These are phyloP conservation scores for Lasiosphaeriaceae sp. DNA, from an alignment of 495 filamentous ascomycete genomes.

Conservation along the genomic window DNA sequence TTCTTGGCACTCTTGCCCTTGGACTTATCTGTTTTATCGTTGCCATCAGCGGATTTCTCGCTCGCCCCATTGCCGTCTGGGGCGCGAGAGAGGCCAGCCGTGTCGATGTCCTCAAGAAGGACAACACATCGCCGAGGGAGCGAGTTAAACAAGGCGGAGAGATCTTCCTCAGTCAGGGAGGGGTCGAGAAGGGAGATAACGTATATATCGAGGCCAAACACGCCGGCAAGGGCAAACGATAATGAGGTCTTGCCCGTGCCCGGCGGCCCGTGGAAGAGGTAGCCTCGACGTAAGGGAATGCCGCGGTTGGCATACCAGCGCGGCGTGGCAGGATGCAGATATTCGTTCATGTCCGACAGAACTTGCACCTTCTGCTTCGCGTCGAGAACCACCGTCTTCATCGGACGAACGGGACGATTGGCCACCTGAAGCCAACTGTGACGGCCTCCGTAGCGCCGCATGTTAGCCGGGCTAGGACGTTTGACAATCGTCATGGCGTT, in stretches of 20 bases:
- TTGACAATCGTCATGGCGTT: constrained; percentile 48
- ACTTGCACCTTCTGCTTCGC: constrained; percentile 66
- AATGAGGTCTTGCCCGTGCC: constrained; percentile 63
- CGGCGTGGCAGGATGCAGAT: constrained; percentile 67
- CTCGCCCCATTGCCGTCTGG: constrained; percentile 18
- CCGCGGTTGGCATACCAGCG: constrained; percentile 77
- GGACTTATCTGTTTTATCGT: neutral
- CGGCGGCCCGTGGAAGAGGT: constrained; percentile 74
- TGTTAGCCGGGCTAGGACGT: constrained; percentile 36
- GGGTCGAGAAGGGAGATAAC: constrained; percentile 61
- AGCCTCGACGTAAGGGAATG: constrained; percentile 89
- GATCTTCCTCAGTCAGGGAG: constrained; percentile 63
- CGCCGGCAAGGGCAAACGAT: constrained; percentile 63
- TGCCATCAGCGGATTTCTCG: neutral
- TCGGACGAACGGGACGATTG: constrained; percentile 66
- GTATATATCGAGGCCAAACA: constrained; percentile 66
- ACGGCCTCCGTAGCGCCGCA: constrained; percentile 29
- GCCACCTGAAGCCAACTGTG: constrained; percentile 63
- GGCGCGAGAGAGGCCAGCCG: constrained; percentile 57
- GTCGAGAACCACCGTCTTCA: constrained; percentile 83
- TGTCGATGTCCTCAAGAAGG: constrained; percentile 69
- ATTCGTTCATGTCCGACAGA: constrained; percentile 81
- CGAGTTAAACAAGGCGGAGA: constrained; percentile 62
- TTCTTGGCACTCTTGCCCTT: constrained; percentile 7
- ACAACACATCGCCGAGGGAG: constrained; percentile 64